Conservation (phyloP, 257 asterid species). For the Thymus quinquecostatus region DNA sequence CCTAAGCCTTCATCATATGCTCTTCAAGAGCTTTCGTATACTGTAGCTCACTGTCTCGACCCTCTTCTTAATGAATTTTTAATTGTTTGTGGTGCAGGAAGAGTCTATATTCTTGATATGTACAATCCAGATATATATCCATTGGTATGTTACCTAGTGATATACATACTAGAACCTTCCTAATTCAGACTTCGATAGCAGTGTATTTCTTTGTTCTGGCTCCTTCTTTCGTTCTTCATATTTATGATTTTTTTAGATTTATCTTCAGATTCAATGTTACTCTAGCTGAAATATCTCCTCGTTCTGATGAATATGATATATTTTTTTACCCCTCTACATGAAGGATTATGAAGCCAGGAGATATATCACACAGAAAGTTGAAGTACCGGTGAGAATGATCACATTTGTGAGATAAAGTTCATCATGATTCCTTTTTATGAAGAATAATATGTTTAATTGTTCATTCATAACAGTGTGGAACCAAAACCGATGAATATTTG, state of each 20-base stretch:
- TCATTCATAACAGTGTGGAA: slow-evolving; percentile 66
- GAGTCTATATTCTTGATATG: slow-evolving; percentile 94
- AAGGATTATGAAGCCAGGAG: slow-evolving; percentile 86
- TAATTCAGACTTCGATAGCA: slow-evolving; percentile 1
- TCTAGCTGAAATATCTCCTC: slow-evolving; percentile 1
- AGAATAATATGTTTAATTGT: slow-evolving; percentile 11
- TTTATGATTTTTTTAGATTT: neutral
- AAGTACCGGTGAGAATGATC: slow-evolving; percentile 64
- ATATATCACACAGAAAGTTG: slow-evolving; percentile 76
- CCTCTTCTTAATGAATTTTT: slow-evolving; percentile 17
- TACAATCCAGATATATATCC: slow-evolving; percentile 95
- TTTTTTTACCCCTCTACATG: neutral
- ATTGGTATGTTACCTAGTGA: slow-evolving; percentile 55
- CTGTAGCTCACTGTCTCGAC: slow-evolving; percentile 8
- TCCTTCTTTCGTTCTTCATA: neutral
- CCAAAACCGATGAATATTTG: slow-evolving; percentile 70
- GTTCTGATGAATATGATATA: neutral
- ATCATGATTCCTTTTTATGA: slow-evolving; percentile 2
- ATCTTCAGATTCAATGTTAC: slow-evolving; percentile 5
- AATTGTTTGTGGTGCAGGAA: slow-evolving; percentile 56
- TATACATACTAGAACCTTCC: slow-evolving; percentile 4
- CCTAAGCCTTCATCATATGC: slow-evolving; percentile 30
- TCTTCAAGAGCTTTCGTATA: slow-evolving; percentile 16
- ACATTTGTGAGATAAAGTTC: slow-evolving; percentile 17
- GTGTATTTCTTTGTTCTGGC: neutral